These are phyloP conservation scores for Lentinus tigrinus DNA, from an alignment of 768 basidiomycete species.

Conservation along the genomic window DNA sequence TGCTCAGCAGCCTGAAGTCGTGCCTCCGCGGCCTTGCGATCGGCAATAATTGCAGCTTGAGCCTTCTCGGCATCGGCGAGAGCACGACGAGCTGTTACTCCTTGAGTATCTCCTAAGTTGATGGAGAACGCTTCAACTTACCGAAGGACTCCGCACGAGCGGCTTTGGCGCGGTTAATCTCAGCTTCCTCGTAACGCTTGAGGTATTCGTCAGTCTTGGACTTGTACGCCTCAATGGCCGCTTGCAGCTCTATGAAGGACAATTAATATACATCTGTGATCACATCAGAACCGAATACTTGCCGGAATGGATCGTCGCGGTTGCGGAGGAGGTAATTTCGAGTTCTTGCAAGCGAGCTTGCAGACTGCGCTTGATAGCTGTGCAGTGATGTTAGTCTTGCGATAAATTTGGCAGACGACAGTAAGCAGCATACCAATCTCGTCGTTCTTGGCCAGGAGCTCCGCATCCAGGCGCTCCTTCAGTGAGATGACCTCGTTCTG, in stretches of 20 bases:
- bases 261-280: background rate
- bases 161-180: conserved; percentile 65
- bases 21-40: conserved; percentile 52
- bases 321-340: conserved; percentile 56
- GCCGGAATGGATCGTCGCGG: conserved; percentile 62
- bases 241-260: conserved; percentile 52
- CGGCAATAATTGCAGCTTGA: conserved; percentile 48
- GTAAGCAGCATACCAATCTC: conserved; percentile 45
- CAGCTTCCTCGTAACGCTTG: conserved; percentile 62
- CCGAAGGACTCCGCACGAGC: conserved; percentile 64
- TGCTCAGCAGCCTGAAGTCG: conserved; percentile 49
- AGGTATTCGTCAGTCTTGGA: conserved; percentile 59
- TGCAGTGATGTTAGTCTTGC: background rate
- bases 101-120: background rate
- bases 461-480: conserved; percentile 55
- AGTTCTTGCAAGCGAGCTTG: conserved; percentile 62
- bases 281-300: conserved; percentile 10
- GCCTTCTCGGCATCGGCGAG: conserved; percentile 62
- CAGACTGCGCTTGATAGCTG: conserved; percentile 60
- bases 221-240: conserved; percentile 64
- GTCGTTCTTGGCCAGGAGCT: conserved; percentile 54
- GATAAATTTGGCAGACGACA: background rate
- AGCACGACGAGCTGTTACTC: conserved; percentile 51
- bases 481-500: conserved; percentile 53
- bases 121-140: conserved; percentile 24